Base-by-base conservation (phyloP, 768 basidiomycete species). In the Rhodosporidiobolus odoratus region DNA sequence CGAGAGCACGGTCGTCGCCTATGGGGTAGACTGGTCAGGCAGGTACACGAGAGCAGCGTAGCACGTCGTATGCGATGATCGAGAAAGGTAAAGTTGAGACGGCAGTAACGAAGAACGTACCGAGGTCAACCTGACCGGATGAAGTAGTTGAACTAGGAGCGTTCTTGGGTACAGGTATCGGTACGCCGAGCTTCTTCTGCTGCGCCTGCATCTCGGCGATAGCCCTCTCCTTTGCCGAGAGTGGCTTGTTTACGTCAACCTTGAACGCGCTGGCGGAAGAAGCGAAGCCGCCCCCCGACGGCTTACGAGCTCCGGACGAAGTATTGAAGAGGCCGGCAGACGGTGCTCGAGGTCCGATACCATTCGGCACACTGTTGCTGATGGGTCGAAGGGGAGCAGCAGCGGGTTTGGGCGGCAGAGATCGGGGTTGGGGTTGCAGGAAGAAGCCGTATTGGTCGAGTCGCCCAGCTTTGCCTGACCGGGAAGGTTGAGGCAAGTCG, bases 141-240 rank as follows among this genome's bases (percentile, higher is more conserved):
- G 59, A 40, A 43, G 17, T 34, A 32, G 32, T 30, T 30, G 19
- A 43, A 35, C 53, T 16, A 6, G 58, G 32, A 4, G 53, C n/a
- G 53, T 70, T 67, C 37, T 32, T 37, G 27, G 73, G 73, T 0
- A 74, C 73, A 3, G 21, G 62, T 32, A 74, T 74, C 32, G 73
- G 68, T 25, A 73, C 54, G 4, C 71, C 71, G 4, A 47, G 30
- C 21, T 34, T 32, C 35, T 40, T 41, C 38, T 64, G 66, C 43
- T 58, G 34, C 17, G 35, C 32, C 15, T 50, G 3, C 48, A 67
- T 12, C 50, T 64, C 32, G 6, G 34, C 23, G 9, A 38, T 12
- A 13, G 45, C 0, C 21, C 62, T 23, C 12, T 59, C 41, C 50
- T 72, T 72, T 15, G 50, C 13, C 52, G 60, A 62, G 40, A 53